Evolutionary conservation across 1,284 basidiomycete genomes (phyloP), one percentile per base, ranked within the genome.

Genomic region (Ganoderma sinense): DNA sequence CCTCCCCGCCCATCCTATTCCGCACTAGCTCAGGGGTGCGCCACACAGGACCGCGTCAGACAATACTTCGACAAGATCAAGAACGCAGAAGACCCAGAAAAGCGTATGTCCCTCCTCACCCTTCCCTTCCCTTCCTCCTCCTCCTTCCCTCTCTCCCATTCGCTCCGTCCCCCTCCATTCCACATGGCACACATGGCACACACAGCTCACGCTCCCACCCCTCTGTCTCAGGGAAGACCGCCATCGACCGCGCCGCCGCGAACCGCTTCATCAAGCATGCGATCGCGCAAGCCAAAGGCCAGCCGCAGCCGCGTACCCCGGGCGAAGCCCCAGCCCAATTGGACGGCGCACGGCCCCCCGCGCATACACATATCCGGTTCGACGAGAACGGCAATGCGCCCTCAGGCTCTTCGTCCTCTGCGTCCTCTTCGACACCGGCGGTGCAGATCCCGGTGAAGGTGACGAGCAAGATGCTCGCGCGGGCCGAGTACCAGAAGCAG

Each of bases 51-150:
- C 73, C 86, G 94, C 74, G 85, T 95, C 23, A 86, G 88, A 56
- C 84, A 89, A 73, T 95, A 95, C 79, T 95, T 95, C 80, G 88
- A 89, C 67, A 95, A 95, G 78, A 92, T 95, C 67, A 87, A 89
- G 71, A 84, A 86, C 53, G 91, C 92, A 2, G 92, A 95, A 79
- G 87, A 90, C 68, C 86, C 89, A 26, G 85, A 86, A 45, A 84
- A 87, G 77, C 84, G 91, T 91, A 75, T 71, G 89, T 80, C 41
- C 51, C 40, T 13, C 16, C 31, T 65, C 39, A 16, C 58, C 39
- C 59, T 51, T 16, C 14, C 20, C 31, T 40, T 40, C 4, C 26
- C 6, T 20, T 40, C 36, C 14, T 20, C 55, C 26, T 18, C 13
- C 36, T 16, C 51, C 16, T 36, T 29, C 43, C 10, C 23, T 11